Percentiles rank a stretch among this genome's conserved stretches.
phyloP scores from a whole-genome alignment of 2,329 filamentous ascomycete genomes.

The Neurospora sp. region DNA sequence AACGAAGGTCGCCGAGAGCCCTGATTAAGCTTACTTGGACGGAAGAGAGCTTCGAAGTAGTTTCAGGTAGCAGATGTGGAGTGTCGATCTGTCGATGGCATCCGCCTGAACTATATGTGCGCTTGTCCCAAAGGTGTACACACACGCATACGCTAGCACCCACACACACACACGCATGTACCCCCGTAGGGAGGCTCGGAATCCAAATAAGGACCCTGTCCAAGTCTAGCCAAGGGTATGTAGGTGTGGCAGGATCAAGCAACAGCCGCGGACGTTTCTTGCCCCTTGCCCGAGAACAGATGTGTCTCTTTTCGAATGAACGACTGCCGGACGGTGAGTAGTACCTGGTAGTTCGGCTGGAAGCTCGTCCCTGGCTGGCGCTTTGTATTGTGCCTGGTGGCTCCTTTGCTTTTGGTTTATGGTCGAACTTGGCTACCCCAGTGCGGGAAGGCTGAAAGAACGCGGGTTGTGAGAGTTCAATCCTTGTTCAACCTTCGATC shows the following conservation, averaged over 20 bases:
- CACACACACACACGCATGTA: not conserved
- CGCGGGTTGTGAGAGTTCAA: slow-evolving; percentile 3
- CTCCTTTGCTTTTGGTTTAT: slow-evolving; percentile 8
- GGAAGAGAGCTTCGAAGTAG: not conserved
- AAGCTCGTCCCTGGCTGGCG: slow-evolving; percentile 6
- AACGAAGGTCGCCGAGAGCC: not conserved
- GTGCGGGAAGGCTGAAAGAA: slow-evolving; percentile 20
- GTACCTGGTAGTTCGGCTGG: slow-evolving; percentile 1
- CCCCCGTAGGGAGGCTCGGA: slow-evolving; percentile 10
- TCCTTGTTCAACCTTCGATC: not conserved
- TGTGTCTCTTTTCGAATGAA: slow-evolving; percentile 4
- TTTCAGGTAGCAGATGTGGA: slow-evolving; percentile 25
- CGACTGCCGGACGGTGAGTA: slow-evolving; percentile 1
- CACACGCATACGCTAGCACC: not conserved
- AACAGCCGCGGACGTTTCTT: slow-evolving; percentile 7
- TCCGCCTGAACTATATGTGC: slow-evolving; percentile 7
- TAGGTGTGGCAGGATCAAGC: slow-evolving; percentile 7
- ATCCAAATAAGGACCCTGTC: slow-evolving; percentile 11
- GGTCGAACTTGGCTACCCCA: slow-evolving; percentile 13
- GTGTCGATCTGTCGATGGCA: slow-evolving; percentile 30
- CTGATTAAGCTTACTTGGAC: not conserved
- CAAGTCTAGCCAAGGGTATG: slow-evolving; percentile 5
- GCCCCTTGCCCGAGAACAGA: slow-evolving; percentile 1
- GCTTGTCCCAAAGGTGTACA: slow-evolving; percentile 1
- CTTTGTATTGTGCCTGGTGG: slow-evolving; percentile 8